These are phyloP conservation scores for Hawksworthiomyces lignivorus DNA, from an alignment of 2,329 filamentous ascomycete genomes.

Conservation along the genomic window DNA sequence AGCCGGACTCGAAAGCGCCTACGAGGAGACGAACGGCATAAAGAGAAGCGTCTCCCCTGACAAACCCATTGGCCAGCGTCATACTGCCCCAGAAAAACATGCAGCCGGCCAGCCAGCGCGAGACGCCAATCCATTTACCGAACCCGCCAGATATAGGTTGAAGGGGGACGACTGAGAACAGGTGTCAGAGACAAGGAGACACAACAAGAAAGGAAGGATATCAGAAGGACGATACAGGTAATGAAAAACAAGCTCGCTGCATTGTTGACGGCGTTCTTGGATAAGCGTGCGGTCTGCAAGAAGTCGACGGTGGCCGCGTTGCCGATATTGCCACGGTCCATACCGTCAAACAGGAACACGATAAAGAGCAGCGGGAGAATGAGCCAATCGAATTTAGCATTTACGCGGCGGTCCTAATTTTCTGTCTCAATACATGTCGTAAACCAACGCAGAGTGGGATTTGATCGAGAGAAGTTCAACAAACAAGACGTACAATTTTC, in stretches of 20 bases:
- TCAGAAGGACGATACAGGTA: constrained; percentile 33
- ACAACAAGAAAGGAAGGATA: no score
- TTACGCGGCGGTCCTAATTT: constrained; percentile 2
- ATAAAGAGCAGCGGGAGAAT: constrained; percentile 2
- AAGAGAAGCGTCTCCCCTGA: constrained; percentile 20
- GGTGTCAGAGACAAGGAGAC: no score
- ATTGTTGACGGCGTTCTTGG: constrained; percentile 40
- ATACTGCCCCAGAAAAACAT: constrained; percentile 22
- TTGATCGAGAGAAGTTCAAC: no score
- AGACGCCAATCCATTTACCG: constrained; percentile 29
- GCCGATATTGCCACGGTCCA: constrained; percentile 33
- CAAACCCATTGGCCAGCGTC: constrained; percentile 23
- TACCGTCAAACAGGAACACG: constrained; percentile 31
- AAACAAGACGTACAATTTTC: not conserved
- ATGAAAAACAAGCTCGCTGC: constrained; percentile 50
- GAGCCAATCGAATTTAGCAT: constrained; percentile 1
- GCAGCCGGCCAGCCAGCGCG: constrained; percentile 25
- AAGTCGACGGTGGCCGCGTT: constrained; percentile 27
- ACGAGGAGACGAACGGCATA: constrained; percentile 18
- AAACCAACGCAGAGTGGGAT: no score
- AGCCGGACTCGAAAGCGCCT: constrained; percentile 36
- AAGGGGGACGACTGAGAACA: constrained; percentile 36
- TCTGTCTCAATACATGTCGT: no score
- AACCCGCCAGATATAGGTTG: constrained; percentile 45
- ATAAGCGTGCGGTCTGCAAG: not conserved